These are phyloP conservation scores for Prototheca wickerhamii DNA, from an alignment of 163 green algal species.

Conservation along the genomic window DNA sequence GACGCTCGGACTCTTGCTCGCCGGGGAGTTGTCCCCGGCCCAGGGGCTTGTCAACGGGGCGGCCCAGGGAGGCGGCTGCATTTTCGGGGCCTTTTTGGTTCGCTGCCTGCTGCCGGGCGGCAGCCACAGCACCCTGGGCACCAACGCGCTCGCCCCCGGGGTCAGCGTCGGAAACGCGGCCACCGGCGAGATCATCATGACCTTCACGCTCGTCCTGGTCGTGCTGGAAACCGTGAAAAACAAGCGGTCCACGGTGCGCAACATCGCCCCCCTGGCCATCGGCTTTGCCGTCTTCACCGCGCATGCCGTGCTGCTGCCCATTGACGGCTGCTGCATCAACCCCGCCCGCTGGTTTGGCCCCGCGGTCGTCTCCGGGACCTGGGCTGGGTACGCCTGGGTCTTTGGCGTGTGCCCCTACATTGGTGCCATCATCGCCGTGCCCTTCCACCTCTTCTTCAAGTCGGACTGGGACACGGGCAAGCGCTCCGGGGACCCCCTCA, in stretches of 20 bases:
- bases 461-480: slow-evolving; percentile 4
- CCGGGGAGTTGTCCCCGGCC: background rate
- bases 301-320: slow-evolving; percentile 29
- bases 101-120: slow-evolving; percentile 2
- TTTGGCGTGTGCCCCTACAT: slow-evolving; percentile 27
- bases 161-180: slow-evolving; percentile 22
- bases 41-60: slow-evolving; percentile 13
- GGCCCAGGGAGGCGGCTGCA: slow-evolving; percentile 20
- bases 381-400: slow-evolving; percentile 16
- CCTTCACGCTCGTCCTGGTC: slow-evolving; percentile 8
- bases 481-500: background rate
- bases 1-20: slow-evolving; percentile 10
- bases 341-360: slow-evolving; percentile 29
- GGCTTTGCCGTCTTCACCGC: slow-evolving; percentile 36
- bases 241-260: background rate
- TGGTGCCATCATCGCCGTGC: slow-evolving; percentile 10
- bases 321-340: slow-evolving; percentile 33
- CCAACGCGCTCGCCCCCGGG: slow-evolving; percentile 9
- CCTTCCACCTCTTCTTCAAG: slow-evolving; percentile 25
- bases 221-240: slow-evolving; percentile 12
- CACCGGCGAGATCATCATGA: slow-evolving; percentile 30
- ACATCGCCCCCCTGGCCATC: slow-evolving; percentile 22
- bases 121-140: slow-evolving; percentile 7
- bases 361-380: slow-evolving; percentile 27
- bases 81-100: slow-evolving; percentile 18